A percentile compares a stretch with the other conserved stretches of the same genome.
Conservation (phyloP, 257 asterid species). For the Salvia rosmarinus region DNA sequence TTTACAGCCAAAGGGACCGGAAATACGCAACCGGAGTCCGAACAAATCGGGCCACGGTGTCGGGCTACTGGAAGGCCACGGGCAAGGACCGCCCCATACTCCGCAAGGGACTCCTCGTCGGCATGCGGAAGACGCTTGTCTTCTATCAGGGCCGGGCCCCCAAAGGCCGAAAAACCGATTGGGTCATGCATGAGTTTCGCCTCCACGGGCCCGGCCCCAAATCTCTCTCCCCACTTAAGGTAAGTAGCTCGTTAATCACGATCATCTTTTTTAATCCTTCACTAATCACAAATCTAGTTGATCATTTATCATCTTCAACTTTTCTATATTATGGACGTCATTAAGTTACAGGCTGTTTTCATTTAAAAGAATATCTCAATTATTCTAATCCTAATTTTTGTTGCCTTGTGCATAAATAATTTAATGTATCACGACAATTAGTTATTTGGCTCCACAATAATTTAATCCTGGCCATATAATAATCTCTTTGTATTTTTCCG, state of each 20-base stretch:
- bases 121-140: slow-evolving; percentile 89
- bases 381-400: slow-evolving; percentile 23
- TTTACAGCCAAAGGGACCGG: slow-evolving; percentile 79
- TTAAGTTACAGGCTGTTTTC: slow-evolving; percentile 47
- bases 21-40: slow-evolving; percentile 87
- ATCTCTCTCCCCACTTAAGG: slow-evolving; percentile 48
- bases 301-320: slow-evolving; percentile 33
- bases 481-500: slow-evolving; percentile 35
- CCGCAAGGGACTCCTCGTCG: slow-evolving; percentile 61
- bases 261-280: slow-evolving; percentile 29
- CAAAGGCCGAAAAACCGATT: slow-evolving; percentile 74
- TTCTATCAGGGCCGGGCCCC: slow-evolving; percentile 95
- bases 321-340: slow-evolving; percentile 44
- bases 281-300: slow-evolving; percentile 36
- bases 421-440: slow-evolving; percentile 37
- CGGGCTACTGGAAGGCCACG: slow-evolving; percentile 97
- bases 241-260: slow-evolving; percentile 38
- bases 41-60: slow-evolving; percentile 80
- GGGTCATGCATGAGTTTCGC: slow-evolving; percentile 97
- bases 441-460: slow-evolving; percentile 37
- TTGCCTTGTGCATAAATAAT: slow-evolving; percentile 17
- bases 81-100: slow-evolving; percentile 72
- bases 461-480: slow-evolving; percentile 25
- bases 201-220: slow-evolving; percentile 50
- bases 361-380: slow-evolving; percentile 36